Evolutionary conservation across 805 yeast genomes (phyloP).

Genomic region (Tanozyma kutaoensis): DNA sequence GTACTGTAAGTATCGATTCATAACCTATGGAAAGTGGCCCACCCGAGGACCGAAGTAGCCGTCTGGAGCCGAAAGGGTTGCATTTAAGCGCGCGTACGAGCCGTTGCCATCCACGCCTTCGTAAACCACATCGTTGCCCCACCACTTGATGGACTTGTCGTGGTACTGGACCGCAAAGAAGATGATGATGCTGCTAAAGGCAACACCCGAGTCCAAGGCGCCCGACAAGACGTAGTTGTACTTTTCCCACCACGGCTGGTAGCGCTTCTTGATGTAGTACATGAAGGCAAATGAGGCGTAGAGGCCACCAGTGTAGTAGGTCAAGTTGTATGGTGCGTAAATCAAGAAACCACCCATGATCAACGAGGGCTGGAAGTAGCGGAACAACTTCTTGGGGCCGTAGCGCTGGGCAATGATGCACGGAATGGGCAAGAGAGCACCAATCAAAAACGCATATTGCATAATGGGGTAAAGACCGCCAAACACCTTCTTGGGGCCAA

Average conservation of each 20-base stretch:
- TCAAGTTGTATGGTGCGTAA: conserved; percentile 20
- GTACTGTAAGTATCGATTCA: too few species aligned
- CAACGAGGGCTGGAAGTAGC: conserved; percentile 17
- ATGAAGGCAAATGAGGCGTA: conserved; percentile 14
- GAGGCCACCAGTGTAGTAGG: conserved; percentile 16
- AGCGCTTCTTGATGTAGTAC: conserved; percentile 14
- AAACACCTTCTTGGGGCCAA: conserved; percentile 33
- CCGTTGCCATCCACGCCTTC: conserved; percentile 17
- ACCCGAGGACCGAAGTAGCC: conserved; percentile 26
- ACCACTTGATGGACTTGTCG: conserved; percentile 12
- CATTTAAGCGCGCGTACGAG: conserved; percentile 5
- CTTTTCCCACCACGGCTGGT: conserved; percentile 20
- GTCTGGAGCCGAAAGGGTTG: conserved; percentile 10
- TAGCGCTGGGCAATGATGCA: neutral
- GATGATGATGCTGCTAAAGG: conserved; percentile 19
- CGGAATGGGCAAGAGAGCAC: neutral
- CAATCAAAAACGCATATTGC: conserved; percentile 18
- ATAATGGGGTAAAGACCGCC: conserved; percentile 18
- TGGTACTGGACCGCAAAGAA: conserved; percentile 24
- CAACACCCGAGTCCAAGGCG: conserved; percentile 21
- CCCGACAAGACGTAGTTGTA: conserved; percentile 19
- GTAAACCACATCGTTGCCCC: conserved; percentile 13
- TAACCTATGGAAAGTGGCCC: conserved; percentile 8
- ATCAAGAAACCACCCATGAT: conserved; percentile 17
- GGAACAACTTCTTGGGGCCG: neutral